A percentile compares a stretch with the other conserved stretches of the same genome.
Evolutionary conservation across 768 basidiomycete genomes (phyloP).

Genomic region (Xerocomellus amylosporus): DNA sequence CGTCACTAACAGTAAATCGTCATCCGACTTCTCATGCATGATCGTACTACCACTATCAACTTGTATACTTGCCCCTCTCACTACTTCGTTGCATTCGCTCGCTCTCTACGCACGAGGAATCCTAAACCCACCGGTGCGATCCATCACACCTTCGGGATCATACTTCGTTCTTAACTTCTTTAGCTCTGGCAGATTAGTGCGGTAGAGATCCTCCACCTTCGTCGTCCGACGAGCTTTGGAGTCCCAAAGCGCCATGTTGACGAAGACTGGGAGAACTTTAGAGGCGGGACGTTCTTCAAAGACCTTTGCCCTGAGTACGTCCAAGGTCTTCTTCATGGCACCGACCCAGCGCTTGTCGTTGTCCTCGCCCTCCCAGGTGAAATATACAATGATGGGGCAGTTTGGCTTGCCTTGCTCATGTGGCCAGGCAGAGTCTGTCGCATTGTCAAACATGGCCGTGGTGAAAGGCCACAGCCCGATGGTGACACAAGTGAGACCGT

Average conservation of each 20-base stretch:
- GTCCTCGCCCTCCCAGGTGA: constrained; percentile 9
- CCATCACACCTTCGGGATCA: background rate
- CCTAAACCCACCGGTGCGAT: background rate
- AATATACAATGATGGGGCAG: constrained; percentile 10
- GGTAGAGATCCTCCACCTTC: constrained; percentile 11
- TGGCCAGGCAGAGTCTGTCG: constrained; percentile 13
- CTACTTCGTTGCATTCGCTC: background rate
- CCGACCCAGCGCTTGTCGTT: constrained; percentile 12
- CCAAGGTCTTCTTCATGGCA: constrained; percentile 1
- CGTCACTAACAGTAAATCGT: background rate
- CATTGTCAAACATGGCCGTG: constrained; percentile 12
- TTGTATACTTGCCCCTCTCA: background rate
- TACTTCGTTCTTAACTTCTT: background rate
- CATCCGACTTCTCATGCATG: background rate
- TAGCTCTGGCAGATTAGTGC: background rate
- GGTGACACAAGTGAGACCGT: constrained; percentile 7
- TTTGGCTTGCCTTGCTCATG: constrained; percentile 9
- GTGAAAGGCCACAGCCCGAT: constrained; percentile 18
- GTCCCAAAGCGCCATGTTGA: constrained; percentile 11
- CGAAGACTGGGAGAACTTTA: constrained; percentile 4
- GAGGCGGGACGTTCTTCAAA: background rate
- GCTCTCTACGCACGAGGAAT: background rate
- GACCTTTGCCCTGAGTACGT: constrained; percentile 2
- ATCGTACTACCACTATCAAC: background rate
- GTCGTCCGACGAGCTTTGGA: too few relatives aligned